These are phyloP conservation scores for Aspergillus proliferans DNA, from an alignment of 2,329 filamentous ascomycete species.

Conservation along the genomic window DNA sequence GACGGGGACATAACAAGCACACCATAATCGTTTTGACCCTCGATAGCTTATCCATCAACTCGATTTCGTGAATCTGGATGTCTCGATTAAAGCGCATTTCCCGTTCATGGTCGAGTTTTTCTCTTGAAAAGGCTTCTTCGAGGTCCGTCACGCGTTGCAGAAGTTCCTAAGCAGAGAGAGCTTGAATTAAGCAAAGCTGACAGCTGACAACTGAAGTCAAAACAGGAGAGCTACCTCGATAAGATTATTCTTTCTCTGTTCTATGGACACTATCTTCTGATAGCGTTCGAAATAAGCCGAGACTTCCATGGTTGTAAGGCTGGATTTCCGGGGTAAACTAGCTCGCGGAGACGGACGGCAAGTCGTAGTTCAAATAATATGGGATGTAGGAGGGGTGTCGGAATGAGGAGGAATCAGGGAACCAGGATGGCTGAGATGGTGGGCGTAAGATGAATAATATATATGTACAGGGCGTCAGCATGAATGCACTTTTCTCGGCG, in stretches of 20 bases:
- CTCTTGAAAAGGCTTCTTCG: conserved; percentile 38
- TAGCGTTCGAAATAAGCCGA: conserved; percentile 37
- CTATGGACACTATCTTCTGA: conserved; percentile 38
- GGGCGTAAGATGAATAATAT: neutral
- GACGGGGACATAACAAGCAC: conserved; percentile 6
- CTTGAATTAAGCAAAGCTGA: neutral
- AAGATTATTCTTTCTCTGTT: conserved; percentile 43
- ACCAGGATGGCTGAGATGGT: neutral
- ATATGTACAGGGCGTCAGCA: too few relatives aligned
- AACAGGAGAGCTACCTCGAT: conserved; percentile 37
- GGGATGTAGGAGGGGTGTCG: neutral
- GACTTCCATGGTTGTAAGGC: conserved; percentile 24
- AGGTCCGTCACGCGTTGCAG: conserved; percentile 39
- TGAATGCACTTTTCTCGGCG: too few relatives aligned
- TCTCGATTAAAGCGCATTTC: conserved; percentile 44
- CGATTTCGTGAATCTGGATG: conserved; percentile 42
- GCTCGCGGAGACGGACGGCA: conserved; percentile 2
- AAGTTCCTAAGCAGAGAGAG: conserved; percentile 34
- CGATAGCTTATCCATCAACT: conserved; percentile 42
- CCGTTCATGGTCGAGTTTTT: conserved; percentile 43
- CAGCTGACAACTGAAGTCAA: neutral
- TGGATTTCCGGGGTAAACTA: conserved; percentile 1
- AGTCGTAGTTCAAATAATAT: conserved; percentile 3
- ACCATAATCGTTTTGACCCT: conserved; percentile 43
- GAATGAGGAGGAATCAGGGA: neutral